Evolutionary conservation across 306 rosid species (phyloP).

Genomic region (Medicago arabica): DNA sequence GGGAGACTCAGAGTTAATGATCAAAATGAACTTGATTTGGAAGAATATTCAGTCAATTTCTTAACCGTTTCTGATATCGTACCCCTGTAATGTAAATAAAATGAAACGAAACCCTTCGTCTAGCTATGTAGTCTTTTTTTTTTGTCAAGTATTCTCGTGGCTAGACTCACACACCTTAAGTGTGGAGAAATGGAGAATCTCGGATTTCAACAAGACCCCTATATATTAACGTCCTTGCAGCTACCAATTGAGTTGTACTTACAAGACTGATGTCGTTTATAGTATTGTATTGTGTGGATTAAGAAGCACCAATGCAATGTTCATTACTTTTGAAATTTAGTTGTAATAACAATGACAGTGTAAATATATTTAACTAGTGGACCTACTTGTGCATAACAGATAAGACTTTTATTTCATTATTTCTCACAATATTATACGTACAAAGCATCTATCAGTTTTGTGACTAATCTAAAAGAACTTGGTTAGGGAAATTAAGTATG

Average conservation of each 20-base stretch:
- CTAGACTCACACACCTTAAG: too few species aligned
- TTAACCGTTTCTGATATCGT: conserved; percentile 43
- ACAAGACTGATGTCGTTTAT: background rate
- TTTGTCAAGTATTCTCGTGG: too few species aligned
- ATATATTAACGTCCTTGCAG: too few species aligned
- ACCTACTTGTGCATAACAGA: background rate
- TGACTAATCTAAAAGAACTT: background rate
- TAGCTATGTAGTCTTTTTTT: background rate
- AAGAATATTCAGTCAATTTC: conserved; percentile 35
- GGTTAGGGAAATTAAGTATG: background rate
- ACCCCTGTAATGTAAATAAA: conserved; percentile 25
- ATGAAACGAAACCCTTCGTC: background rate
- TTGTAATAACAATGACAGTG: background rate
- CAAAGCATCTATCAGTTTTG: background rate
- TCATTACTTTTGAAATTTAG: background rate
- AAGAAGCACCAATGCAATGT: background rate
- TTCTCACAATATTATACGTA: too few species aligned
- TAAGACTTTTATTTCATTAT: background rate
- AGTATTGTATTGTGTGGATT: background rate
- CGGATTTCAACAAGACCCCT: too few species aligned
- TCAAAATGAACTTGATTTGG: background rate
- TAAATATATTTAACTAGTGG: background rate
- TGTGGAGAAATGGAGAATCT: too few species aligned
- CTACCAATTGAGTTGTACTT: too few species aligned
- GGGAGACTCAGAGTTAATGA: conserved; percentile 38